Base-by-base conservation (phyloP, 2,329 filamentous ascomycete genomes). In the Botryosphaeria dothidea region DNA sequence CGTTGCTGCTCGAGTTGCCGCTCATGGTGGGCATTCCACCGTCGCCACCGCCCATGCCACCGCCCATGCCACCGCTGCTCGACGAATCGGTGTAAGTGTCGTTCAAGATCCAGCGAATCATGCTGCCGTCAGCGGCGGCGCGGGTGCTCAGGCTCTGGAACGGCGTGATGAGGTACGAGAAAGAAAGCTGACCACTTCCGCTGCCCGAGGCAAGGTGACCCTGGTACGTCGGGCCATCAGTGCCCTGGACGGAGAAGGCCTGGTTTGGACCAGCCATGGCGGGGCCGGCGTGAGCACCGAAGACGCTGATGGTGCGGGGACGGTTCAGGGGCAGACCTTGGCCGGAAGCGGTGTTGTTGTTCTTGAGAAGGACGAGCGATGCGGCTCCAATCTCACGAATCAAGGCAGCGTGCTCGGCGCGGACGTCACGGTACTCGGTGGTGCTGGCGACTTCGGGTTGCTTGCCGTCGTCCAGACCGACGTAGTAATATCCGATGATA, bases 181-280 rank as follows among this genome's bases (percentile, higher is more conserved):
- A 95, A 49, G 96, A 88, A 6, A 93, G 92, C 0, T 92, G 88
- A 0, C 93, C 93, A 3, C 91, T 95, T 15, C 94, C 94, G 93
- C 93, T 97, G 17, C 93, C 94, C 17, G 90, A 90, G 2, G 86
- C 92, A 2, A 97, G 82, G 9, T 83, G 80, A n/a, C 88, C 85
- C 74, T 97, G 92, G 57, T 80, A 79, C 25, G 84, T 76, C 2
- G 62, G 52, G 6, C 84, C 78, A 5, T 84, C 78, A 64, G 90
- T 84, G 1, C 84, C 87, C 75, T 92, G 90, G 0, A 92, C 92
- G 60, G 93, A 85, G 60, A 96, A 82, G 69, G 88, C 96, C 65
- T 91, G 83, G 72, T 97, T 97, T 48, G 62, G 62, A 6, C 62
- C 62, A 27, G 51, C 62, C 52, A 58, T 58, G 43, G 27, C 62